A percentile compares a stretch with the other conserved stretches of the same genome.
phyloP scores from a whole-genome alignment of 2,329 filamentous ascomycete genomes.

The Colletotrichum sp. region DNA sequence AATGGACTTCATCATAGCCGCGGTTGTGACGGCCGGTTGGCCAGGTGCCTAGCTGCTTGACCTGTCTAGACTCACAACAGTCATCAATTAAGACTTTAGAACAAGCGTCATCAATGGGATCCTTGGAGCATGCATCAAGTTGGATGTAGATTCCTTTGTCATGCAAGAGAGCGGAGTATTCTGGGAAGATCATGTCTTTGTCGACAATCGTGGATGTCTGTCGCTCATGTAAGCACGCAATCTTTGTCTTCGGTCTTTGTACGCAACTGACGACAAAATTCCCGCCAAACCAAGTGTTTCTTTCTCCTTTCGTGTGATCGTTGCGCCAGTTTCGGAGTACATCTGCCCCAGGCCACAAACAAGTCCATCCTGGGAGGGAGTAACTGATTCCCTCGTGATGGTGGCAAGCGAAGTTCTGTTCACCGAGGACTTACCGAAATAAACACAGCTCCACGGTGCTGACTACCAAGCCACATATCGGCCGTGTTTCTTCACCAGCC shows the following conservation, averaged over 20 bases:
- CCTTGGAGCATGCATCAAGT: neutral
- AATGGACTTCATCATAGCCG: neutral
- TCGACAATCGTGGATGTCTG: neutral
- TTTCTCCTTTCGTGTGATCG: neutral
- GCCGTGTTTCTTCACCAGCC: neutral
- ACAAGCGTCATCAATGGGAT: neutral
- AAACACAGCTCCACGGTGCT: neutral
- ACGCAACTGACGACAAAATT: neutral
- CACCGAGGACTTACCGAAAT: neutral
- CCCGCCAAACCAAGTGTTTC: neutral
- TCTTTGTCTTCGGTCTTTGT: neutral
- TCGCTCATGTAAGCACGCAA: neutral
- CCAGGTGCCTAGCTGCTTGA: neutral
- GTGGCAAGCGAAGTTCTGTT: neutral
- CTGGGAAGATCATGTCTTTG: neutral
- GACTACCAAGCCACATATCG: neutral
- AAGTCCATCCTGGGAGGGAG: rapidly evolving
- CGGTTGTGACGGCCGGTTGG: neutral
- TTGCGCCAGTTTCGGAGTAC: rapidly evolving
- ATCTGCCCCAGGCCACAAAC: rapidly evolving
- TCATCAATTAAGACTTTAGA: neutral
- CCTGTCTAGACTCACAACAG: rapidly evolving
- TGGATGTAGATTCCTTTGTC: neutral
- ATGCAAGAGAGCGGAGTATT: neutral
- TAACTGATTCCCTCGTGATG: neutral